Percentiles rank a stretch among this genome's conserved stretches.
Conservation (phyloP, 2,329 filamentous ascomycete genomes). For the Graphiopsis chlorocephala region DNA sequence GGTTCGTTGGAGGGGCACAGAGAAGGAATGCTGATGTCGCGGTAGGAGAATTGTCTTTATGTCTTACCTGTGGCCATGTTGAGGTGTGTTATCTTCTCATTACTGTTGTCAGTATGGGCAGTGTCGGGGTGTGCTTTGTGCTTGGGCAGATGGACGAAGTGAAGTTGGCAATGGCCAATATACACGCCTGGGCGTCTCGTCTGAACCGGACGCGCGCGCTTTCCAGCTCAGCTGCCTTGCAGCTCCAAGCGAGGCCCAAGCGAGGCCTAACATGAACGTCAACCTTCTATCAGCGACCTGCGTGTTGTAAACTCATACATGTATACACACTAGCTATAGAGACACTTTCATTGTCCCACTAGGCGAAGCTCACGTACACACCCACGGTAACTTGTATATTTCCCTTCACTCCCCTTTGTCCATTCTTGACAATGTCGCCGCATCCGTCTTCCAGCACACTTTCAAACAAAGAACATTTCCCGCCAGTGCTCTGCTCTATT, state of each 20-base stretch:
- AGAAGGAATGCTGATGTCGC: not conserved
- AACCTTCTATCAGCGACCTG: not conserved
- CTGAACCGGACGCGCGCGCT: not conserved
- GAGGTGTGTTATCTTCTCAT: not conserved
- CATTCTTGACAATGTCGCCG: conserved; percentile 6
- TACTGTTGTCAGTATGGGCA: not conserved
- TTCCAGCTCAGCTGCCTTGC: not conserved
- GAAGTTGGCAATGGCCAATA: not conserved
- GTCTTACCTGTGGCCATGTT: not conserved
- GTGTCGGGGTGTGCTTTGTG: not conserved
- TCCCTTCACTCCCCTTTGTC: not conserved
- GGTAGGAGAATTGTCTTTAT: not conserved
- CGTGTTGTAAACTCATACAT: not conserved
- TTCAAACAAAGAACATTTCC: not conserved
- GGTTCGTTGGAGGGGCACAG: not conserved
- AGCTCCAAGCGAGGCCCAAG: not conserved
- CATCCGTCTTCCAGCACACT: not conserved
- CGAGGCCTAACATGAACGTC: not conserved
- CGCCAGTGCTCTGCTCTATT: not conserved
- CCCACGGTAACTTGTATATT: not conserved
- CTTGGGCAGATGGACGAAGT: not conserved
- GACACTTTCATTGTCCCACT: not conserved
- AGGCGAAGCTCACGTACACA: not conserved
- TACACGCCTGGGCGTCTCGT: not conserved
- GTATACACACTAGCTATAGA: not conserved